Base-by-base conservation (phyloP, 257 asterid genomes). In the Phtheirospermum japonicum region DNA sequence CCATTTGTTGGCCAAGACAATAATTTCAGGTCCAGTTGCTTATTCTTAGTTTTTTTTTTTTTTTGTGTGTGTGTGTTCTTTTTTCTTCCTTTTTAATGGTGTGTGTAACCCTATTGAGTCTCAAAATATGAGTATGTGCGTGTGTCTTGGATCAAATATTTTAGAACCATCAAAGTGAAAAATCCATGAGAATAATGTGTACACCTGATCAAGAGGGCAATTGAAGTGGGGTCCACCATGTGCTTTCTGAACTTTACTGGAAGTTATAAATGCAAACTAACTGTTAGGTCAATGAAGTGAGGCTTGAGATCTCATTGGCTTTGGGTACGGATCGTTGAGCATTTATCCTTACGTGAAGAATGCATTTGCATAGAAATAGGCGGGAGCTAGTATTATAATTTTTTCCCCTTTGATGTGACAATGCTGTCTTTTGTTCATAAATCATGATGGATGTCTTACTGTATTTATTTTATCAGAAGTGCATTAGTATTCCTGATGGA, bases 251-350 rank as follows among this genome's bases (percentile, higher is more conserved):
- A 48, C 39, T 12, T 59, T 20, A 51, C 62, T 13, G 45, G 64
- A 59, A 63, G 37, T 18, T 76, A 62, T 34, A 12, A 45, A 30
- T 36, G 5, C 69, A 71, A 50, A 57, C 4, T 51, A 50, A 43
- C 33, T 59, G n/a, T 58, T 52, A 45, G 61, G 19, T 57, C 52
- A 48, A 61, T 50, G 45, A 40, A 33, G 54, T 20, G 12, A 16
- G 48, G 50, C 10, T 39, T 69, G 58, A 11, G 31, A 54, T 61
- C 61, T 65, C 30, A 52, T 58, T 59, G 57, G 69, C 46, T 58
- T 59, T 61, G 32, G 34, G 13, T 61, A 52, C 62, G 45, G 57
- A 62, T 45, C 36, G 13, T 32, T 46, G 65, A 61, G 30, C 51
- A 23, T 43, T 51, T 48, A 28, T 62, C 37, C 26, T 70, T 36